phyloP scores from a whole-genome alignment of 768 basidiomycete genomes.

The Tephrocybe sp. region DNA sequence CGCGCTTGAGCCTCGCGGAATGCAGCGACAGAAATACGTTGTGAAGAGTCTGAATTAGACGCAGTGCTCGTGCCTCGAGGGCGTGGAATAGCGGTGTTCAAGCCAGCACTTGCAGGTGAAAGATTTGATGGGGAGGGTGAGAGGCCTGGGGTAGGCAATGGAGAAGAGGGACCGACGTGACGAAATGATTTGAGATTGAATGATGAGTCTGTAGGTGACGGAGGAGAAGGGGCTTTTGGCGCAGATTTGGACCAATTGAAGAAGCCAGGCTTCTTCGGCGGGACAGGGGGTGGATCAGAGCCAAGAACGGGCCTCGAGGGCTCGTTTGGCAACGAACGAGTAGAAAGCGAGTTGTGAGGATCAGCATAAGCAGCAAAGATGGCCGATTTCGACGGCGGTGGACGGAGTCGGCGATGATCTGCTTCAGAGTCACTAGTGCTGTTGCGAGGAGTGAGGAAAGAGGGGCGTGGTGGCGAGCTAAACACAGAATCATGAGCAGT shows the following conservation, averaged over 20 bases:
- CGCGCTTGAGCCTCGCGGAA: slow-evolving; percentile 78
- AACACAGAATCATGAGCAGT: slow-evolving; percentile 14
- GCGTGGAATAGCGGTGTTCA: slow-evolving; percentile 29
- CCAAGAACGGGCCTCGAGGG: slow-evolving; percentile 15
- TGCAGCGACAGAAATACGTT: slow-evolving; percentile 77
- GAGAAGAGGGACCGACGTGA: slow-evolving; percentile 52
- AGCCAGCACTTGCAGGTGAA: background rate
- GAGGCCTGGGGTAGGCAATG: slow-evolving; percentile 15
- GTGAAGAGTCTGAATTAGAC: slow-evolving; percentile 53
- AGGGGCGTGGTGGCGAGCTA: slow-evolving; percentile 29
- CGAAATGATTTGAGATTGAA: slow-evolving; percentile 78
- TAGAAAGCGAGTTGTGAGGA: slow-evolving; percentile 49
- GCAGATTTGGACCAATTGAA: slow-evolving; percentile 41
- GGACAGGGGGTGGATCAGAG: slow-evolving; percentile 18
- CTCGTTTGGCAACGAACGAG: slow-evolving; percentile 58
- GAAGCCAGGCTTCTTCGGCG: slow-evolving; percentile 32
- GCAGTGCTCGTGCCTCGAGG: slow-evolving; percentile 56
- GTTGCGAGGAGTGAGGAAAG: slow-evolving; percentile 23
- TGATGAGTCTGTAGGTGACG: slow-evolving; percentile 30
- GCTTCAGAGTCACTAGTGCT: slow-evolving; percentile 35
- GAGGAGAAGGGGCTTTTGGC: slow-evolving; percentile 9
- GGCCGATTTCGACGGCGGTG: slow-evolving; percentile 62
- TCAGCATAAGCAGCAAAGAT: slow-evolving; percentile 62
- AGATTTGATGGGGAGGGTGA: slow-evolving; percentile 16
- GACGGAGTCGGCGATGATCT: slow-evolving; percentile 37